These are phyloP conservation scores for Pseudocercospora fuligena DNA, from an alignment of 2,329 filamentous ascomycete species.

Conservation along the genomic window DNA sequence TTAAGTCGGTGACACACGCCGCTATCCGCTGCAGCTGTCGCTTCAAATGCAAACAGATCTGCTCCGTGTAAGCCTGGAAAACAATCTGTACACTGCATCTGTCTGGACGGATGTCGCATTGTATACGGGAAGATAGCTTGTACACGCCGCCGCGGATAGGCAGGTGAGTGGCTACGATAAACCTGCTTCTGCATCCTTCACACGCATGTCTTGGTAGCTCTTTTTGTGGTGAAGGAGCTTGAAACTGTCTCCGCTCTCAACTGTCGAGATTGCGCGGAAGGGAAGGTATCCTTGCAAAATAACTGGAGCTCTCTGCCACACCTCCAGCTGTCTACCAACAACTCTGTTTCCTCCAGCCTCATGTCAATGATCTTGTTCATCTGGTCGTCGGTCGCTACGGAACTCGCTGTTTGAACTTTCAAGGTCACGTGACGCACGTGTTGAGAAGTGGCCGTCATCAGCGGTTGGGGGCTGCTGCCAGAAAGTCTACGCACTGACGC, in stretches of 20 bases:
- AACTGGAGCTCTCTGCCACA: conserved; percentile 1
- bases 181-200: background rate
- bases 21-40: conserved; percentile 14
- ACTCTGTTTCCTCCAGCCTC: background rate
- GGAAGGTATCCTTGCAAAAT: background rate
- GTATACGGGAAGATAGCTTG: background rate
- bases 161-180: conserved; percentile 1
- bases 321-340: background rate
- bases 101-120: background rate
- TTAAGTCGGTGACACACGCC: conserved; percentile 15
- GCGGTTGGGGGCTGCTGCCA: background rate
- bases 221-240: background rate
- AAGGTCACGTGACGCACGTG: background rate
- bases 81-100: background rate
- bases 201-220: background rate
- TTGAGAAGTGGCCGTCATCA: background rate
- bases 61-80: background rate
- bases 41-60: background rate
- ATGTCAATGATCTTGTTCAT: background rate
- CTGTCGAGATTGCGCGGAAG: background rate
- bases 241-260: background rate
- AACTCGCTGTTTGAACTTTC: background rate
- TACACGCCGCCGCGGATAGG: background rate
- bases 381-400: background rate
- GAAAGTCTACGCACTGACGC: background rate